Base-by-base conservation (phyloP, 208 protist species). In the Wallacemonas sp. region DNA sequence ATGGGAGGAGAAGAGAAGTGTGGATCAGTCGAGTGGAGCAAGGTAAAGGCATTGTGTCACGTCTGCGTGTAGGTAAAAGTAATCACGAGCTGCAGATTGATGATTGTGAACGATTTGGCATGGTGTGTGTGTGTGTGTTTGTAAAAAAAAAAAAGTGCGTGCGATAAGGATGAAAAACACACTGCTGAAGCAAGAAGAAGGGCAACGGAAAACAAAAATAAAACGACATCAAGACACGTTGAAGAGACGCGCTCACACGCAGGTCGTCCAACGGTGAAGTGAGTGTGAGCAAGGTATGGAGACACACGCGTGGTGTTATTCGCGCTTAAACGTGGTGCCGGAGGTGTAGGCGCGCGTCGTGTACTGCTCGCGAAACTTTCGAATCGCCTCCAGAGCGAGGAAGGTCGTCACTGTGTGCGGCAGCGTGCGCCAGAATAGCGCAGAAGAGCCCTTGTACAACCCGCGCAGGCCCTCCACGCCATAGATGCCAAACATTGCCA, bases 381-480 rank as follows among this genome's bases (percentile, higher is more conserved):
- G 72, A 28, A 92, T 33, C 39, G 70, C 74, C 74, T 92, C 82
- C 25, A 89, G 72, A 14, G 72, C 61, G 18, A 88, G 68, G 45
- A 92, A 92, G 12, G 78, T 90, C 11, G 64, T 57, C 42, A 90
- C 73, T 31, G 69, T 90, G 74, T 92, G 83, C 42, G 86, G 86
- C 11, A 74, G 83, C 16, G 72, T 79, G 54, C 86, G 80, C 18
- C 68, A 64, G 55, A 86, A 86, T 3, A 88, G 68, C 10, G 86
- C 77, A 26, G 71, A 41, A 18, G 70, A 76, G 18, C 86, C 86
- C 69, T 92, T 92, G 79, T 90, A 92, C 55, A 89, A 52, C n/a
- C 83, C 86, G 20, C 61, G 50, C 20, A 87, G 36, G n/a, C 86
- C 86, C 59, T 92, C 86, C 18, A 86, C 73, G 10, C 73, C 57